Conservation (phyloP, 1,284 basidiomycete genomes). For the Microbotryum saponariae region DNA sequence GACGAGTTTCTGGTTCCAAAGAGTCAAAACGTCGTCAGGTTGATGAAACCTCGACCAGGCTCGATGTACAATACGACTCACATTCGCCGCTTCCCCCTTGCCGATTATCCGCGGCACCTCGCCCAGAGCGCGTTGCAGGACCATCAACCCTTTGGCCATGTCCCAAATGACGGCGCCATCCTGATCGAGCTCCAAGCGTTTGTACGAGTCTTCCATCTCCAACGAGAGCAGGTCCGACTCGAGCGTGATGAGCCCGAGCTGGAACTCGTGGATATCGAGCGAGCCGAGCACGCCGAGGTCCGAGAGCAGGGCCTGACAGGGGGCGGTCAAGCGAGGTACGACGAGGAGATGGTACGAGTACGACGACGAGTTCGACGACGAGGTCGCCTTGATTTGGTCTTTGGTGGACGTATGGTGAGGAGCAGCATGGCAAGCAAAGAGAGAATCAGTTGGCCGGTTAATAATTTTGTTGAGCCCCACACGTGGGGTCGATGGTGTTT, state of each 20-base stretch:
- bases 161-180: conserved; percentile 86
- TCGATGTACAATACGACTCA: conserved; percentile 42
- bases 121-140: conserved; percentile 80
- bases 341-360: conserved; percentile 83
- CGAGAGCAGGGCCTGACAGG: conserved; percentile 73
- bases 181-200: conserved; percentile 83
- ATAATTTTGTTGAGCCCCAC: conserved; percentile 2
- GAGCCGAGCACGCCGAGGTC: conserved; percentile 89
- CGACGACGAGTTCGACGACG: conserved; percentile 36
- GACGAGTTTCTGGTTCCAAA: conserved; percentile 57
- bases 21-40: not conserved
- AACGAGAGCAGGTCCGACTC: conserved; percentile 84
- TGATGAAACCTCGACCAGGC: not conserved
- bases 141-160: conserved; percentile 75
- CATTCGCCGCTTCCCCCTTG: conserved; percentile 84
- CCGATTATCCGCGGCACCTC: conserved; percentile 83
- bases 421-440: conserved; percentile 2
- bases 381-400: conserved; percentile 66
- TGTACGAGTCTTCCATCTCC: conserved; percentile 73
- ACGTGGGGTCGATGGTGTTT: no score
- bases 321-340: conserved; percentile 76
- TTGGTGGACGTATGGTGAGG: not conserved
- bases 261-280: conserved; percentile 73
- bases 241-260: conserved; percentile 85
- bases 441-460: not conserved